Evolutionary conservation across 495 filamentous ascomycete species (phyloP).

Genomic region (Aspergillus conjunctus): DNA sequence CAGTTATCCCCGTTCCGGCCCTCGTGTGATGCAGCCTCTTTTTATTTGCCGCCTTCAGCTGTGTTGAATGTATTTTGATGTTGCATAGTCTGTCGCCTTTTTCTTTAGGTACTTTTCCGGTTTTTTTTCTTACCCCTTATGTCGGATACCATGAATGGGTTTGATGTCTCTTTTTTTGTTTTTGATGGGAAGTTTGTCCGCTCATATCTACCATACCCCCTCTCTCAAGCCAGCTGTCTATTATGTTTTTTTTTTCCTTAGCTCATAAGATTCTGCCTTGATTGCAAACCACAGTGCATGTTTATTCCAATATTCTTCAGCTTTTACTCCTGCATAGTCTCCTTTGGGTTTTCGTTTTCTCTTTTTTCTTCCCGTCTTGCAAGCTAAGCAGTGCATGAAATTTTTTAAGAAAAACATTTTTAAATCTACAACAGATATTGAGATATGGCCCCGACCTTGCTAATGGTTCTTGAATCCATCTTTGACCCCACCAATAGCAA

Average conservation of each 20-base stretch:
- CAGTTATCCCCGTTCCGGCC: background rate
- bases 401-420: background rate
- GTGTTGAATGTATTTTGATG: conserved; percentile 5
- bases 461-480: no score
- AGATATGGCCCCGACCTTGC: background rate
- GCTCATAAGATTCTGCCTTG: conserved; percentile 7
- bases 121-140: conserved; percentile 12
- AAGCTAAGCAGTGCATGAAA: background rate
- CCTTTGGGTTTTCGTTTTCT: background rate
- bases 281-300: conserved; percentile 6
- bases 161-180: conserved; percentile 20
- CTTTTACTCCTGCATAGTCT: conserved; percentile 3
- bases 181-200: conserved; percentile 23
- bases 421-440: background rate
- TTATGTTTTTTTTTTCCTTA: conserved; percentile 2
- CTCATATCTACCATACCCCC: conserved; percentile 33
- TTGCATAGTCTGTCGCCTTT: conserved; percentile 5
- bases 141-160: conserved; percentile 18
- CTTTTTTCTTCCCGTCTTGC: background rate
- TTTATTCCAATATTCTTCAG: background rate
- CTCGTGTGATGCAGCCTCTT: background rate
- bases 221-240: conserved; percentile 16
- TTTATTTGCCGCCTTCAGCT: background rate
- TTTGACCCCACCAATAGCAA: no score
- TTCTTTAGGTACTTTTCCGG: conserved; percentile 8